Evolutionary conservation across 768 basidiomycete genomes (phyloP).

Genomic region (Lepiota brunneoincarnata): DNA sequence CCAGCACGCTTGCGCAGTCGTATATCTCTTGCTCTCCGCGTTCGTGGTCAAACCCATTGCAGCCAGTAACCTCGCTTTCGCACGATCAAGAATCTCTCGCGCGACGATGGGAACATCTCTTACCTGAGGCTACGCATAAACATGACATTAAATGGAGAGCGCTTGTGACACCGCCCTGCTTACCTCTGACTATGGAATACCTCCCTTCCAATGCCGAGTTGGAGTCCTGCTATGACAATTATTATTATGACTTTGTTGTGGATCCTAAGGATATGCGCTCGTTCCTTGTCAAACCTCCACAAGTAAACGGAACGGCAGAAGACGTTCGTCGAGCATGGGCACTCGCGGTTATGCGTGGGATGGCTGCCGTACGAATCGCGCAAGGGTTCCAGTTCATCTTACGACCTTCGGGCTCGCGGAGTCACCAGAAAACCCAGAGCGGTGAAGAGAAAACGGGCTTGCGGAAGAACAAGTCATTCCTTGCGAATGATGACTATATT

Average conservation of each 20-base stretch:
- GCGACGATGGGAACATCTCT: conserved; percentile 86
- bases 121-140: conserved; percentile 69
- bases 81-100: conserved; percentile 74
- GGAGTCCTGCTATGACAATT: conserved; percentile 74
- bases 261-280: conserved; percentile 83
- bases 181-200: conserved; percentile 89
- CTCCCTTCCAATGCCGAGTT: conserved; percentile 77
- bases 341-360: conserved; percentile 81
- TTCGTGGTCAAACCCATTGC: conserved; percentile 63
- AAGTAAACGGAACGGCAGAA: conserved; percentile 45
- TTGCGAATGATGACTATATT: conserved; percentile 48
- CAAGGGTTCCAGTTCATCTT: conserved; percentile 96
- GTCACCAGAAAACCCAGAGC: conserved; percentile 19
- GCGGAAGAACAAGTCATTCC: conserved; percentile 55
- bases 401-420: conserved; percentile 33
- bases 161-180: conserved; percentile 79
- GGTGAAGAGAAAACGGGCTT: conserved; percentile 30
- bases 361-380: conserved; percentile 88
- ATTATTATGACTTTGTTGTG: conserved; percentile 86
- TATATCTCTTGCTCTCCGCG: conserved; percentile 48
- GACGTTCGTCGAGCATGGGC: conserved; percentile 71
- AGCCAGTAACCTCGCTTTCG: conserved; percentile 53
- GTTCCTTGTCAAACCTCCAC: conserved; percentile 75
- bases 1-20: conserved; percentile 34
- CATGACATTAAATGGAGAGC: conserved; percentile 92